These are phyloP conservation scores for Cladorrhinum samala DNA, from an alignment of 495 filamentous ascomycete species.

Conservation along the genomic window DNA sequence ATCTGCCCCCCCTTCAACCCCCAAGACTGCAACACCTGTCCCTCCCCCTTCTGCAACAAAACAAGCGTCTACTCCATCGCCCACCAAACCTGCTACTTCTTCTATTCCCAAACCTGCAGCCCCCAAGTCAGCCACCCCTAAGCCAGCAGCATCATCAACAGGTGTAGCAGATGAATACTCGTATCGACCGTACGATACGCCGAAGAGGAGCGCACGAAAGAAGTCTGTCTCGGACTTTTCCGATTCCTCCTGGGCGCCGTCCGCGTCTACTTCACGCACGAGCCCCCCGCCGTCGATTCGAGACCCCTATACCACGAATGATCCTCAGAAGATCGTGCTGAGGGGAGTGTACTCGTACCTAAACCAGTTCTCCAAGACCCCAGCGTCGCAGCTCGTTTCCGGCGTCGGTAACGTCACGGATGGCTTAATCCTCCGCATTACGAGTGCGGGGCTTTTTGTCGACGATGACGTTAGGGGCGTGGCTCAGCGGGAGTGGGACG, in stretches of 20 bases:
- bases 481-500: slow-evolving; percentile 91
- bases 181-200: slow-evolving; percentile 76
- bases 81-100: slow-evolving; percentile 8
- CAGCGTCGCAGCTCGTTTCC: slow-evolving; percentile 73
- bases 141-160: slow-evolving; percentile 39
- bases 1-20: slow-evolving; percentile 9
- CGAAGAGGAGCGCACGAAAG: slow-evolving; percentile 48
- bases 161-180: slow-evolving; percentile 66
- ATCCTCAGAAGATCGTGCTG: slow-evolving; percentile 92
- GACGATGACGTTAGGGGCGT: slow-evolving; percentile 88
- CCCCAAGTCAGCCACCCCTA: slow-evolving; percentile 24
- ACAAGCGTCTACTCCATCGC: slow-evolving; percentile 37
- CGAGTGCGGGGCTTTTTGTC: slow-evolving; percentile 88
- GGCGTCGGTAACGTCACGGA: slow-evolving; percentile 73
- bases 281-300: slow-evolving; percentile 75
- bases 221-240: slow-evolving; percentile 64
- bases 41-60: slow-evolving; percentile 22
- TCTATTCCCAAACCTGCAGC: slow-evolving; percentile 9
- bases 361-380: slow-evolving; percentile 72
- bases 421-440: slow-evolving; percentile 77
- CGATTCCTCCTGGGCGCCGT: slow-evolving; percentile 78
- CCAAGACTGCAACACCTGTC: slow-evolving; percentile 6
- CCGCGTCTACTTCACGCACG: slow-evolving; percentile 74
- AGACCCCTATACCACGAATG: slow-evolving; percentile 70
- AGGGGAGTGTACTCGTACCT: slow-evolving; percentile 86